These are phyloP conservation scores for Apiotrichum domesticum DNA, from an alignment of 1,284 basidiomycete genomes.

Conservation along the genomic window DNA sequence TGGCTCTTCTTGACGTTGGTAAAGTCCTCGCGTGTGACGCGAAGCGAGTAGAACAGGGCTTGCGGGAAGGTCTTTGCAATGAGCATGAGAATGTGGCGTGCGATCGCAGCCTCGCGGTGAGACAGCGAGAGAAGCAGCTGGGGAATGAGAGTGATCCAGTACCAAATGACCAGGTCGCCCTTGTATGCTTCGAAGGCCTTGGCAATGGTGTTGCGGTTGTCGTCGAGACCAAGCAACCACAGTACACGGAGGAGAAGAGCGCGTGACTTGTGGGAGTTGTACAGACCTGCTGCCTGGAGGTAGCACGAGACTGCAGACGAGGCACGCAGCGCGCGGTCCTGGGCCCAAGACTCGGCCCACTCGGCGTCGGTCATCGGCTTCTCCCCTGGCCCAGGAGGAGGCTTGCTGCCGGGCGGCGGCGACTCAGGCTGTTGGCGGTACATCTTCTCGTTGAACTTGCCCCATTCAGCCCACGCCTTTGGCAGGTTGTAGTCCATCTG, in stretches of 20 bases:
- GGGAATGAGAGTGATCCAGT: slow-evolving; percentile 97
- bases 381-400: slow-evolving; percentile 51
- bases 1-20: slow-evolving; percentile 44
- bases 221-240: slow-evolving; percentile 95
- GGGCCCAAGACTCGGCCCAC: slow-evolving; percentile 39
- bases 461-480: slow-evolving; percentile 99
- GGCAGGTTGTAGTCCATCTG: slow-evolving; percentile 92
- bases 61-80: slow-evolving; percentile 92
- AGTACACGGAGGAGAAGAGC: slow-evolving; percentile 86
- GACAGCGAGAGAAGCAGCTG: slow-evolving; percentile 89
- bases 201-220: slow-evolving; percentile 62
- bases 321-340: slow-evolving; percentile 58
- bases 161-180: slow-evolving; percentile 95
- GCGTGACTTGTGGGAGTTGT: slow-evolving; percentile 90
- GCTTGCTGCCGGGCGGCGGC: slow-evolving; percentile 27
- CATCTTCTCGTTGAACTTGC: slow-evolving; percentile 85
- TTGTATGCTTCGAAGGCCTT: slow-evolving; percentile 94
- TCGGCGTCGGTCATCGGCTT: slow-evolving; percentile 61
- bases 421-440: slow-evolving; percentile 55
- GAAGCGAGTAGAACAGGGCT: slow-evolving; percentile 92
- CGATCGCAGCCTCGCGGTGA: slow-evolving; percentile 88
- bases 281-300: slow-evolving; percentile 91
- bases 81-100: slow-evolving; percentile 79
- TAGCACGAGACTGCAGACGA: slow-evolving; percentile 96
- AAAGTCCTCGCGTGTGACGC: slow-evolving; percentile 88